Base-by-base conservation (phyloP, 179 eudicot genomes). In the Beta macrorhiza region DNA sequence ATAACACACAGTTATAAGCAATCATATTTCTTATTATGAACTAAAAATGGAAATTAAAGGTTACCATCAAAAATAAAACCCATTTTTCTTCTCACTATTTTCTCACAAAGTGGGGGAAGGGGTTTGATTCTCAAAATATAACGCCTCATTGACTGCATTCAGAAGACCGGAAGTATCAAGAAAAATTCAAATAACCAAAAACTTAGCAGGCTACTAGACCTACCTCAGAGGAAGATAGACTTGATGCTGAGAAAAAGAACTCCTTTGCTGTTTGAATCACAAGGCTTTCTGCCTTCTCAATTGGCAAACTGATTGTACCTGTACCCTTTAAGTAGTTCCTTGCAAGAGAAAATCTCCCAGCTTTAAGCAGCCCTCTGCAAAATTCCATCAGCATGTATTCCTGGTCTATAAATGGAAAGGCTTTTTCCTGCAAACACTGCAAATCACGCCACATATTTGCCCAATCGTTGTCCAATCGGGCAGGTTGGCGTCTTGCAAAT, bases 241-340 rank as follows among this genome's bases (percentile, higher is more conserved):
- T 97, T 77, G 99, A 93, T 77, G 99, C 99, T 67, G 99, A 97
- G 87, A 90, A 97, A 81, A 97, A 92, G 84, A 90, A 94, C 78
- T 97, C 99, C 80, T 95, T 89, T n/a, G 98, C 98, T 83, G 98
- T 92, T 86, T 94, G 97, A 88, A 97, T 97, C 85, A 94, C 98
- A 55, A 97, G 94, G 87, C 83, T 89, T 85, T 97, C 99, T 72
- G 97, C 97, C 87, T 97, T 94, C 61, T 97, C 97, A 67, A 91
- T 76, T 84, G 97, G 87, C 92, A 97, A 86, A 85, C 81, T 87
- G 83, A 97, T 90, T 76, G 95, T 83, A 84, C 91, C 93, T 69
- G 95, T 85, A 49, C 98, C 99, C 86, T 89, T 97, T 78, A 97
- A 82, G 84, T 94, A 94, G 82, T 91, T 92, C 85, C 99, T 94